These are phyloP conservation scores for Acmispon strigosus DNA, from an alignment of 306 rosid species.

Conservation along the genomic window DNA sequence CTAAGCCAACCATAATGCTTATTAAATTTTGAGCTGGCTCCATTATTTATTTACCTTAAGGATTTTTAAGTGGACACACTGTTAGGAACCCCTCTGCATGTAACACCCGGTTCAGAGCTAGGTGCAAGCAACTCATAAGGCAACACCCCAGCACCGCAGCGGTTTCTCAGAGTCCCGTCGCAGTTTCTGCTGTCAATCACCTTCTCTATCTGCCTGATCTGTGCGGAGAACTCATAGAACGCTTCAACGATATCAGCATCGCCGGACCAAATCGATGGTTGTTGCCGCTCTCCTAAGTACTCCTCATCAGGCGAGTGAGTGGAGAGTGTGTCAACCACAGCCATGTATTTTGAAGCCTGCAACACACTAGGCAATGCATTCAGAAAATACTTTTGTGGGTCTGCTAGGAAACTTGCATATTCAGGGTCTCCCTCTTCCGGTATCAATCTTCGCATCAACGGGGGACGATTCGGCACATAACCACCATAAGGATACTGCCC, in stretches of 20 bases:
- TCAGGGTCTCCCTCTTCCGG: slow-evolving; percentile 81
- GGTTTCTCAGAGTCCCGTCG: slow-evolving; percentile 45
- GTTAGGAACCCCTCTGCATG: slow-evolving; percentile 94
- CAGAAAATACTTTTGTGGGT: slow-evolving; percentile 80
- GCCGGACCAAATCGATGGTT: slow-evolving; percentile 67
- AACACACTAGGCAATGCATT: slow-evolving; percentile 59
- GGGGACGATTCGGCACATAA: slow-evolving; percentile 88
- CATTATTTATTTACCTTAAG: background rate
- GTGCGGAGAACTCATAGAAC: slow-evolving; percentile 57
- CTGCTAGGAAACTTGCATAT: slow-evolving; percentile 48
- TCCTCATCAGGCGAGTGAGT: slow-evolving; percentile 94
- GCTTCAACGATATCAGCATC: slow-evolving; percentile 60
- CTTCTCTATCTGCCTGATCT: slow-evolving; percentile 60
- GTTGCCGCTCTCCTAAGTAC: slow-evolving; percentile 85
- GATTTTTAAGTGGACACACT: slow-evolving; percentile 68
- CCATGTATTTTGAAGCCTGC: slow-evolving; percentile 71
- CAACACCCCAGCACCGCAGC: slow-evolving; percentile 94
- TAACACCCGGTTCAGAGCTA: slow-evolving; percentile 89
- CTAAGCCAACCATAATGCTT: background rate
- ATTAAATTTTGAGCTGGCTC: slow-evolving; percentile 7
- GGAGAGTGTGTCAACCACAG: slow-evolving; percentile 82
- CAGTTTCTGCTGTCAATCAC: slow-evolving; percentile 64
- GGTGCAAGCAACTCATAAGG: slow-evolving; percentile 89
- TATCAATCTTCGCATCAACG: slow-evolving; percentile 67
- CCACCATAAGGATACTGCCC: slow-evolving; percentile 98